Evolutionary conservation across 805 yeast genomes (phyloP), one percentile per base, ranked within the genome.

Genomic region (Monosporozyma siamensis): DNA sequence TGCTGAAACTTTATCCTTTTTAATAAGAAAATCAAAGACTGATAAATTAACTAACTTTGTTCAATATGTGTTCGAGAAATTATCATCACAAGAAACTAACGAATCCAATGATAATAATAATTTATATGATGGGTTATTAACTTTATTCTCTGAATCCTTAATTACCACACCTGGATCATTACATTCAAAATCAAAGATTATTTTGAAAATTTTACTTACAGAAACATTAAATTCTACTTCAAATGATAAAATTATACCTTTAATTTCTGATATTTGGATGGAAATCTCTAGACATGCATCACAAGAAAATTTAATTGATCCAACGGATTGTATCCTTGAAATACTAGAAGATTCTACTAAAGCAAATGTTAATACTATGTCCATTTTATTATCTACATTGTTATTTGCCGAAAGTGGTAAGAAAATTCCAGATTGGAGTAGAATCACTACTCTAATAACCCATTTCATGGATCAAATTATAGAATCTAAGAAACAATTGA

Each of bases 1-100:
- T 17, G 88, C 96, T 0, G 97, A 90, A 61, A 92, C 96, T 0
- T 61, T 90, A 37, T 84, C 97, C 0, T 92, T 83, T 53, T 66
- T 90, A 44, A 67, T 90, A 8, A 76, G 92, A 56, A 85, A 85
- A 59, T 70, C 84, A 47, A 68, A 70, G 20, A 58, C 68, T 0
- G 69, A 69, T 1, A 64, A 72, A 6, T 63, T 88, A 38, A 52
- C 57, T 1, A 44, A 50, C 0, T 72, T 84, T 36, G 65, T 83
- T 7, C 53, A 64, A 2, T 67, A 57, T 46, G 58, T 74, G 2
- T 67, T 75, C 38, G 51, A 59, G 24, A 67, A 66, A 32, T 22
- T 64, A 61, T 26, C 35, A 29, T 29, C 32, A 15, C 20, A 29
- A 29, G 32, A 29, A 29, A 29, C 41, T 42, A 9, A 6, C 9